Evolutionary conservation across 1,139 yeast species (phyloP).

Genomic region (Candida sojae): DNA sequence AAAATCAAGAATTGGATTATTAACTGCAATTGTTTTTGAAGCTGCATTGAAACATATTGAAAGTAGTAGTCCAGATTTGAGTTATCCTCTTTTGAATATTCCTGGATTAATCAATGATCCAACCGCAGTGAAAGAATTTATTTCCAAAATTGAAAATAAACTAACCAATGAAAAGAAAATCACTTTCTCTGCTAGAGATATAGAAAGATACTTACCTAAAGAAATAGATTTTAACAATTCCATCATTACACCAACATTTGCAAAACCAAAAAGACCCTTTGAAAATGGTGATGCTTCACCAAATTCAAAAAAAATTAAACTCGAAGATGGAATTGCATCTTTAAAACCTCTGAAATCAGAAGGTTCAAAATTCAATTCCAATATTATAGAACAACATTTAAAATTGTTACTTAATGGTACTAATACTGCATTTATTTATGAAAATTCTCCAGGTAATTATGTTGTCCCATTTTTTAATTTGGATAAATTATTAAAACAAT

Average conservation of each 20-base stretch:
- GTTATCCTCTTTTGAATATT: conserved; percentile 31
- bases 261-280: conserved; percentile 34
- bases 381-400: conserved; percentile 48
- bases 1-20: conserved; percentile 66
- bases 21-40: conserved; percentile 67
- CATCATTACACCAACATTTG: conserved; percentile 39
- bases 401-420: conserved; percentile 50
- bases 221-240: conserved; percentile 52
- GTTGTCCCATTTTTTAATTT: conserved; percentile 46
- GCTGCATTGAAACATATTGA: conserved; percentile 62
- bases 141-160: conserved; percentile 32
- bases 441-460: conserved; percentile 42
- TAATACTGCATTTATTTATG: conserved; percentile 47
- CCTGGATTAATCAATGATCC: conserved; percentile 45
- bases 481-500: conserved; percentile 47
- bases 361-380: conserved; percentile 8
- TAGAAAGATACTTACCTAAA: conserved; percentile 46
- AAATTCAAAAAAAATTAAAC: conserved; percentile 45
- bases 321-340: conserved; percentile 35
- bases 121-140: conserved; percentile 32
- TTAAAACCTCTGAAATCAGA: conserved; percentile 16
- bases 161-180: conserved; percentile 43
- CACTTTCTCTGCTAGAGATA: conserved; percentile 55
- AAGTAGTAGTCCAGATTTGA: conserved; percentile 46
- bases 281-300: conserved; percentile 20